Percentiles rank a stretch among this genome's conserved stretches.
phyloP scores from a whole-genome alignment of 2,329 filamentous ascomycete genomes.

The Colletotrichum abscissum region DNA sequence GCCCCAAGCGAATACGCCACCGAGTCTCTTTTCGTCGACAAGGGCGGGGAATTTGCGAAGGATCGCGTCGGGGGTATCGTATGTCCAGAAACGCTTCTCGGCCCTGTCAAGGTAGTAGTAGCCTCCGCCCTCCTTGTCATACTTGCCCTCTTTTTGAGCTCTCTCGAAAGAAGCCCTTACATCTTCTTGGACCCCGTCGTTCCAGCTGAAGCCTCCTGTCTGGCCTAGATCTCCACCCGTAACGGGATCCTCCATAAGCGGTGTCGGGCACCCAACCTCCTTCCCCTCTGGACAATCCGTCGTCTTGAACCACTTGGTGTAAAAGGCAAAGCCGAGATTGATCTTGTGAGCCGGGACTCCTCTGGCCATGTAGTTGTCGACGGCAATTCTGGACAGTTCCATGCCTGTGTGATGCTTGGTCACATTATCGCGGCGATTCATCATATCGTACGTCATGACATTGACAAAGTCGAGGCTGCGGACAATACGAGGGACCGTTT shows the following conservation, averaged over 20 bases:
- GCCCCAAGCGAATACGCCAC: slow-evolving; percentile 82
- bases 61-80: slow-evolving; percentile 73
- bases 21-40: slow-evolving; percentile 65
- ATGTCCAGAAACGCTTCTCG: slow-evolving; percentile 77
- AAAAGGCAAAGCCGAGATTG: slow-evolving; percentile 75
- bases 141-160: slow-evolving; percentile 63
- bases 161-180: slow-evolving; percentile 67
- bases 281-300: slow-evolving; percentile 50
- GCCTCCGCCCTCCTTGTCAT: slow-evolving; percentile 69
- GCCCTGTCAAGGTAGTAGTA: slow-evolving; percentile 75
- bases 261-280: slow-evolving; percentile 66
- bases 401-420: slow-evolving; percentile 77
- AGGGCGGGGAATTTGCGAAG: slow-evolving; percentile 70
- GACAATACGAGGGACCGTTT: slow-evolving; percentile 69
- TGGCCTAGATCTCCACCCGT: slow-evolving; percentile 68
- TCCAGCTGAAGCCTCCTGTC: slow-evolving; percentile 70
- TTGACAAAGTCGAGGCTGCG: slow-evolving; percentile 74
- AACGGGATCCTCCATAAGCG: slow-evolving; percentile 66
- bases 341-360: slow-evolving; percentile 63
- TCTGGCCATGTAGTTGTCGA: slow-evolving; percentile 69
- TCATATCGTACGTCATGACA: slow-evolving; percentile 76
- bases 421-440: slow-evolving; percentile 74
- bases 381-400: slow-evolving; percentile 60
- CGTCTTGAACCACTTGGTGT: slow-evolving; percentile 74
- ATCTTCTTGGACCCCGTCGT: slow-evolving; percentile 63